A percentile compares a stretch with the other conserved stretches of the same genome.
Evolutionary conservation across 352 stramenopile species (phyloP).

Genomic region (Stephanocyclus meneghinianus): DNA sequence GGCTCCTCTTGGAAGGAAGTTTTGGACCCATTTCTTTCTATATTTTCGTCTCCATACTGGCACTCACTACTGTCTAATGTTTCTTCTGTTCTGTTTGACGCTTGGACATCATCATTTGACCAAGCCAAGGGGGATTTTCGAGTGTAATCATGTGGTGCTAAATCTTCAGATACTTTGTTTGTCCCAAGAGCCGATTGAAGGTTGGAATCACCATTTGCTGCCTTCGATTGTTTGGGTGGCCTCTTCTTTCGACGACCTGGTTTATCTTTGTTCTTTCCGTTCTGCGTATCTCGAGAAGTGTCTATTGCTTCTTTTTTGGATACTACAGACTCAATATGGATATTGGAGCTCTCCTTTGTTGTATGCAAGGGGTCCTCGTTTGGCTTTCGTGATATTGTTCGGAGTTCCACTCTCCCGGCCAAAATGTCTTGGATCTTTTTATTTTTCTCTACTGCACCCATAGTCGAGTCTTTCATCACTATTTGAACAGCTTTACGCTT

Average conservation of each 20-base stretch:
- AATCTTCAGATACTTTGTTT: no score
- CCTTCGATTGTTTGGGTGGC: neutral
- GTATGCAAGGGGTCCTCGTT: neutral
- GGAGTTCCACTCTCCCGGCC: slow-evolving; percentile 33
- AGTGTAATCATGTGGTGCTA: no score
- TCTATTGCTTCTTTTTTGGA: neutral
- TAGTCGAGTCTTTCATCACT: slow-evolving; percentile 40
- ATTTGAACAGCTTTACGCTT: slow-evolving; percentile 49
- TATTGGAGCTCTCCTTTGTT: neutral
- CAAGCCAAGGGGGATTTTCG: neutral
- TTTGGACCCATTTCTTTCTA: neutral
- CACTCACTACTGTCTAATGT: neutral
- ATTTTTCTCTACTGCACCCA: slow-evolving; percentile 44
- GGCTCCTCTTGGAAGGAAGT: neutral
- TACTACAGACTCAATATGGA: no score
- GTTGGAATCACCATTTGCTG: neutral
- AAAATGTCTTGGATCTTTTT: slow-evolving; percentile 56
- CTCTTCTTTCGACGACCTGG: neutral
- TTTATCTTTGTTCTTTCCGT: neutral
- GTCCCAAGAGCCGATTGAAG: neutral
- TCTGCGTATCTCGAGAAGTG: neutral
- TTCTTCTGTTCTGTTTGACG: neutral
- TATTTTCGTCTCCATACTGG: neutral
- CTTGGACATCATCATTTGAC: neutral
- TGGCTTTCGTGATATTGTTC: slow-evolving; percentile 7